Evolutionary conservation across 140 eudicot species (phyloP).

Genomic region (Stevia rebaudiana): DNA sequence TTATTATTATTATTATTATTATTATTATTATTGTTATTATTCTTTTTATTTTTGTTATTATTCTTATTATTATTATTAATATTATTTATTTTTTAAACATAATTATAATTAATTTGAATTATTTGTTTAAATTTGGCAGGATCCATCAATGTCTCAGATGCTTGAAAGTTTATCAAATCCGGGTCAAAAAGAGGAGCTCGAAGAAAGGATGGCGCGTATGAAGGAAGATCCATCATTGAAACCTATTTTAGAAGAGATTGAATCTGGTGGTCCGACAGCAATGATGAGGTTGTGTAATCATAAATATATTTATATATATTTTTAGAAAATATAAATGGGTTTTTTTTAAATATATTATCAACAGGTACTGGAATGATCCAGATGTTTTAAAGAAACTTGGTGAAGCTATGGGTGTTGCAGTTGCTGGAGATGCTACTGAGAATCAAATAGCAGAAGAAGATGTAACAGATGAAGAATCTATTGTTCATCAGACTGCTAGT

Average conservation of each 20-base stretch:
- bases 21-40: not conserved
- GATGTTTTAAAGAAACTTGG: conserved; percentile 77
- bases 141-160: conserved; percentile 82
- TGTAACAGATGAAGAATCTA: conserved; percentile 71
- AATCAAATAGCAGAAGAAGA: conserved; percentile 53
- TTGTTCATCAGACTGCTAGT: conserved; percentile 92
- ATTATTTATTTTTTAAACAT: not conserved
- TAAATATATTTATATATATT: no score
- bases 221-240: conserved; percentile 87
- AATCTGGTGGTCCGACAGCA: conserved; percentile 89
- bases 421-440: conserved; percentile 45
- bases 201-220: conserved; percentile 75
- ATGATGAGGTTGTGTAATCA: conserved; percentile 71
- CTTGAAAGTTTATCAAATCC: conserved; percentile 82
- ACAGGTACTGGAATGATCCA: conserved; percentile 90
- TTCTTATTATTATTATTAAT: not conserved
- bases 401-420: conserved; percentile 94
- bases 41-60: not conserved
- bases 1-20: no score
- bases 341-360: not conserved
- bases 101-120: not conserved
- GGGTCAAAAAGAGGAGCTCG: conserved; percentile 64
- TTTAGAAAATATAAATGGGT: not conserved
- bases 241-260: conserved; percentile 88
- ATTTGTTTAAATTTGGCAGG: conserved; percentile 30